phyloP scores from a whole-genome alignment of 2,329 filamentous ascomycete genomes.

The Clarireedia homoeocarpa region DNA sequence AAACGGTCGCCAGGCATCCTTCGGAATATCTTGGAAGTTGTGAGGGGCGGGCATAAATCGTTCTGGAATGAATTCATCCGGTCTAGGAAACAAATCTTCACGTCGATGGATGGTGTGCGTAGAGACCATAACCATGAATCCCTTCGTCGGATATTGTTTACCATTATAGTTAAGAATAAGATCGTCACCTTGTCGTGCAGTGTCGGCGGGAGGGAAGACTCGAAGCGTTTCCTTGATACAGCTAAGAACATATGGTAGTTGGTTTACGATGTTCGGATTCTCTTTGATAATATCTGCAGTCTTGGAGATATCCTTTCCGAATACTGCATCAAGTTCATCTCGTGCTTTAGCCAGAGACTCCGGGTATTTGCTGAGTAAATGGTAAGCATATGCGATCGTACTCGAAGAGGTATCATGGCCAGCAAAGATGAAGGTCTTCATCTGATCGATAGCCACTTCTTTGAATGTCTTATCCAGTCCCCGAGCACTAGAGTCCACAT shows the following conservation, averaged over 20 bases:
- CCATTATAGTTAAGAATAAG: constrained; percentile 4
- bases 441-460: constrained; percentile 14
- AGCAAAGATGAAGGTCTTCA: constrained; percentile 18
- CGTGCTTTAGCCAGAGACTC: constrained; percentile 14
- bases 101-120: constrained; percentile 24
- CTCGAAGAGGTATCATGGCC: constrained; percentile 22
- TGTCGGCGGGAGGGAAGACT: constrained; percentile 17
- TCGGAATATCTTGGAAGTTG: constrained; percentile 20
- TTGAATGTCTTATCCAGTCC: constrained; percentile 17
- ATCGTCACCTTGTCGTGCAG: constrained; percentile 11
- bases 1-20: constrained; percentile 47
- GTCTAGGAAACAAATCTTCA: constrained; percentile 34
- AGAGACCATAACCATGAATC: constrained; percentile 13
- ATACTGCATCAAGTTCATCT: constrained; percentile 18
- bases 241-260: constrained; percentile 17
- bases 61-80: constrained; percentile 40
- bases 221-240: constrained; percentile 22
- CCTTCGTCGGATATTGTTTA: constrained; percentile 10
- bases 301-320: constrained; percentile 16
- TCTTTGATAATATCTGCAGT: constrained; percentile 9
- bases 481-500: background rate
- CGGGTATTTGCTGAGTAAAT: constrained; percentile 17
- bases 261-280: constrained; percentile 15
- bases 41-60: constrained; percentile 34
- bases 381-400: constrained; percentile 17